These are phyloP conservation scores for Diutina scorzettiae DNA, from an alignment of 1,139 yeast species.

Conservation along the genomic window DNA sequence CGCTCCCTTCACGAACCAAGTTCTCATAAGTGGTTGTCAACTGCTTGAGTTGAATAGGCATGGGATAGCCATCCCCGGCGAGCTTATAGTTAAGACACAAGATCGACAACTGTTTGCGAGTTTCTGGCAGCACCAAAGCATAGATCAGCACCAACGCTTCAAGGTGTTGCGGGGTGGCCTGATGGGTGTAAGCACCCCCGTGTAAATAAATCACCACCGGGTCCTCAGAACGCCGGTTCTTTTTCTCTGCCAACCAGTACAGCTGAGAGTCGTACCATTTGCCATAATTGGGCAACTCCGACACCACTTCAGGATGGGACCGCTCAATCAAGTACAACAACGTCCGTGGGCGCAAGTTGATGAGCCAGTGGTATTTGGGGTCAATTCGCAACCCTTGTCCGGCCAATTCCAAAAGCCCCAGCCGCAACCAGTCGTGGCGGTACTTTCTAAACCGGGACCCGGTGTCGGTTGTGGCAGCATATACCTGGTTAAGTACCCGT, in stretches of 20 bases:
- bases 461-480: neutral
- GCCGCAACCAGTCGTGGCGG: neutral
- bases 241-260: slow-evolving; percentile 24
- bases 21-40: slow-evolving; percentile 19
- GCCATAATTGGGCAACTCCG: neutral
- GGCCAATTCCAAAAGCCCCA: slow-evolving; percentile 2
- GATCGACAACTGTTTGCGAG: slow-evolving; percentile 18
- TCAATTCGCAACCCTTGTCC: slow-evolving; percentile 2
- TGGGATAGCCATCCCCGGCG: slow-evolving; percentile 19
- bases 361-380: slow-evolving; percentile 3
- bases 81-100: slow-evolving; percentile 29
- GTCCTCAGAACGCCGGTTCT: slow-evolving; percentile 17
- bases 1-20: slow-evolving; percentile 17
- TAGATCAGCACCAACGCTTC: slow-evolving; percentile 20
- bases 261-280: slow-evolving; percentile 1
- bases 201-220: slow-evolving; percentile 30
- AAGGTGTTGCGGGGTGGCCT: slow-evolving; percentile 23
- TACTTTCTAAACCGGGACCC: slow-evolving; percentile 5
- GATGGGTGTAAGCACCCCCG: slow-evolving; percentile 33
- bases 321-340: neutral
- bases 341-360: slow-evolving; percentile 1
- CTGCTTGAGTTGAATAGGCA: slow-evolving; percentile 27
- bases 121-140: slow-evolving; percentile 18
- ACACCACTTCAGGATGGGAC: neutral
- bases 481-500: neutral